These are phyloP conservation scores for Abelmoschus esculentus DNA, from an alignment of 345 rosid species.

Conservation along the genomic window DNA sequence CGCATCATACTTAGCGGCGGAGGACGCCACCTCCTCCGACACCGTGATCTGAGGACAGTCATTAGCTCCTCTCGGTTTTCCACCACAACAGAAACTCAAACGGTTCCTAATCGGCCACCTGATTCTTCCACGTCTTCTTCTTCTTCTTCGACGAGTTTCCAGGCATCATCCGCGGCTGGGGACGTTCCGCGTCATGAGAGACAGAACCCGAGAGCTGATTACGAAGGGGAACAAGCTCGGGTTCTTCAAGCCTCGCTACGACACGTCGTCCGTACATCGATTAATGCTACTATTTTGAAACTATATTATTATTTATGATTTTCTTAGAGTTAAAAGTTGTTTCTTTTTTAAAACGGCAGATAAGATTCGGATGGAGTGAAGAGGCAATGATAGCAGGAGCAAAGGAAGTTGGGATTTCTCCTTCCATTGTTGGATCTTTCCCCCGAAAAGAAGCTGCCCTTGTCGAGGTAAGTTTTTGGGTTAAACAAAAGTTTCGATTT, in stretches of 20 bases:
- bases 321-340: not conserved
- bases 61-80: slow-evolving; percentile 28
- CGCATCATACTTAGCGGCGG: slow-evolving; percentile 27
- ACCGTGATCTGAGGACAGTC: slow-evolving; percentile 14
- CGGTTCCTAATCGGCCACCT: slow-evolving; percentile 24
- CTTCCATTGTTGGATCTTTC: slow-evolving; percentile 80
- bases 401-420: slow-evolving; percentile 78
- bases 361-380: slow-evolving; percentile 74
- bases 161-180: slow-evolving; percentile 28
- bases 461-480: slow-evolving; percentile 51
- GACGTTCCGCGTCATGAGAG: slow-evolving; percentile 32
- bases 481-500: not conserved
- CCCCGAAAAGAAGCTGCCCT: slow-evolving; percentile 82
- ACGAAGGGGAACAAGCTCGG: slow-evolving; percentile 70
- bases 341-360: slow-evolving; percentile 22
- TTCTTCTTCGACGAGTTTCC: slow-evolving; percentile 9
- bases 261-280: slow-evolving; percentile 53
- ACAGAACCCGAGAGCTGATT: slow-evolving; percentile 41
- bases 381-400: slow-evolving; percentile 91
- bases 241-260: slow-evolving; percentile 71
- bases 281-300: not conserved
- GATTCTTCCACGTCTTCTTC: slow-evolving; percentile 28
- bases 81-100: slow-evolving; percentile 26
- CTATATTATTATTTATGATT: not conserved
- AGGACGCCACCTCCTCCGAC: slow-evolving; percentile 19